Percentiles rank a stretch among this genome's conserved stretches.
Conservation (phyloP, 2,329 filamentous ascomycete species). For the Ophiostoma sp. region DNA sequence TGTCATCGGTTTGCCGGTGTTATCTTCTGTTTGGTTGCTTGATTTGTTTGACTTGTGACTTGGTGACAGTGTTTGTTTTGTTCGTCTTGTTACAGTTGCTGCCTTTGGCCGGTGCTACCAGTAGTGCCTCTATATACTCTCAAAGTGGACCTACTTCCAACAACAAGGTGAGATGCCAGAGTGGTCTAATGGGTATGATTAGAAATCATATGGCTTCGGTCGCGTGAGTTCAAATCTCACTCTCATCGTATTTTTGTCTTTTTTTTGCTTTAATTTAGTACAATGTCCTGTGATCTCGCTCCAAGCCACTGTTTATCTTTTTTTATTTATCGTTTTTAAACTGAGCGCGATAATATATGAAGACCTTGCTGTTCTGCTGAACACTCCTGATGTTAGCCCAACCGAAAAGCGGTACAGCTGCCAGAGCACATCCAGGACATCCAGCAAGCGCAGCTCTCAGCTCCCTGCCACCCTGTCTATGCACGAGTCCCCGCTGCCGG, state of each 20-base stretch:
- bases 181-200: constrained; percentile 26
- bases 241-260: constrained; percentile 23
- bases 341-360: no score
- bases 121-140: not conserved
- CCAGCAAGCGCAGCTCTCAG: no score
- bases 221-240: constrained; percentile 26
- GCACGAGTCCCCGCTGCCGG: no score
- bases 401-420: no score
- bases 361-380: no score
- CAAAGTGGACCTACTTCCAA: not conserved
- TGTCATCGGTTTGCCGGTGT: not conserved
- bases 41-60: not conserved
- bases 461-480: no score
- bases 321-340: no score
- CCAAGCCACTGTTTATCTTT: no score
- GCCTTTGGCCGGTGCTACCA: no score
- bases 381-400: no score
- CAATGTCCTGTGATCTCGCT: no score
- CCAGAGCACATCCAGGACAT: no score
- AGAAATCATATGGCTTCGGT: constrained; percentile 22
- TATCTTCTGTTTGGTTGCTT: not conserved
- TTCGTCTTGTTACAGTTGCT: not conserved
- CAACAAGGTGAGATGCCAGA: constrained; percentile 25
- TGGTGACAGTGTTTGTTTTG: not conserved
- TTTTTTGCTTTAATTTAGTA: not conserved